Evolutionary conservation across 164 flowering plant genomes (phyloP).

Genomic region (Vitis cinerea): DNA sequence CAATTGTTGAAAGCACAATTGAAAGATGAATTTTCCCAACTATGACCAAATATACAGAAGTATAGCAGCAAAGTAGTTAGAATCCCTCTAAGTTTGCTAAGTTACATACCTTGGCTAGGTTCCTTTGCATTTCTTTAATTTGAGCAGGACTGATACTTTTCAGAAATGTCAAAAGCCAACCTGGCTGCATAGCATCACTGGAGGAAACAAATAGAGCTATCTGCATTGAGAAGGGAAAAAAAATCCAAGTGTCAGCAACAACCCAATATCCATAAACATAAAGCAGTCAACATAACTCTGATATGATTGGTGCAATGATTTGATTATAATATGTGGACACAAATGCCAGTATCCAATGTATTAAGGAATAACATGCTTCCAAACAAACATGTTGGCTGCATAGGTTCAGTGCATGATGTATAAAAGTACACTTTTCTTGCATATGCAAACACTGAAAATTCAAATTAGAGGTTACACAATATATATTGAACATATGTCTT

Average conservation of each 20-base stretch:
- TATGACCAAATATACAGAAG: neutral
- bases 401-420: too few relatives aligned
- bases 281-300: neutral
- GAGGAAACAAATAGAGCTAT: slow-evolving; percentile 93
- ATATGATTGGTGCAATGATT: neutral
- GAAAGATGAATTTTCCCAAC: slow-evolving; percentile 1
- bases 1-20: neutral
- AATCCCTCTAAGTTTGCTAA: neutral
- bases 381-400: too few relatives aligned
- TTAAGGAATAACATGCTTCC: too few relatives aligned
- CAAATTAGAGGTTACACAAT: too few relatives aligned
- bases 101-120: slow-evolving; percentile 74
- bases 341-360: too few relatives aligned
- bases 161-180: slow-evolving; percentile 74
- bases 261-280: neutral
- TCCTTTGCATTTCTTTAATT: slow-evolving; percentile 55
- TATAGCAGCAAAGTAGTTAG: neutral
- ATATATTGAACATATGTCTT: too few relatives aligned
- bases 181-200: slow-evolving; percentile 76
- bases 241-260: neutral
- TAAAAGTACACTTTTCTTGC: too few relatives aligned
- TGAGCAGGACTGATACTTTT: slow-evolving; percentile 45
- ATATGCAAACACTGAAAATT: too few relatives aligned
- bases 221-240: slow-evolving; percentile 39
- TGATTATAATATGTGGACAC: too few relatives aligned